Evolutionary conservation across 2,329 filamentous ascomycete genomes (phyloP).

Genomic region (Didymella arachidicola): DNA sequence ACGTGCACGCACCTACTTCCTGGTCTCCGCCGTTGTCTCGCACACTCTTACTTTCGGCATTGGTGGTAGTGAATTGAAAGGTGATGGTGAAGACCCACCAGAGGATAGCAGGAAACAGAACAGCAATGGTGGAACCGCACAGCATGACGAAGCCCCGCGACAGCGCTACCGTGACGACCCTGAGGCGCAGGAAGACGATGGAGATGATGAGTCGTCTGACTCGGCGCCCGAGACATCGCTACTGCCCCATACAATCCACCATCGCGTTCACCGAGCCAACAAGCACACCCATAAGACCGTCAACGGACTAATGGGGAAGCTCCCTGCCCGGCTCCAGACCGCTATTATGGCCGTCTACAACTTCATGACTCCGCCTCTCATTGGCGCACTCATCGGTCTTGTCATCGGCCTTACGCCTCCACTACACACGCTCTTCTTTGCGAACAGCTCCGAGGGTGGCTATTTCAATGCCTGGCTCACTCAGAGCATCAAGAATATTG

Average conservation of each 20-base stretch:
- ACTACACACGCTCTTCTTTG: constrained; percentile 70
- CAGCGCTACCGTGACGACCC: constrained; percentile 21
- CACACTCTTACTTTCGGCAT: constrained; percentile 71
- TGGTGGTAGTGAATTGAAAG: constrained; percentile 66
- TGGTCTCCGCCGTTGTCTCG: constrained; percentile 70
- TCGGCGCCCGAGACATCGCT: constrained; percentile 57
- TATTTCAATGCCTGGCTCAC: constrained; percentile 73
- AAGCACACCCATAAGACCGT: constrained; percentile 42
- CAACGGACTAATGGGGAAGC: constrained; percentile 18
- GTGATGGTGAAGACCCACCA: constrained; percentile 49
- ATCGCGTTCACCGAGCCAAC: constrained; percentile 45
- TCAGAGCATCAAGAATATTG: constrained; percentile 66
- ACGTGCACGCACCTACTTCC: constrained; percentile 70
- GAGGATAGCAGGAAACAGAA: constrained; percentile 38
- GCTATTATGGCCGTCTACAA: constrained; percentile 54
- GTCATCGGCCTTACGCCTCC: constrained; percentile 67
- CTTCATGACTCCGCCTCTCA: constrained; percentile 68
- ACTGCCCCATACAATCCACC: constrained; percentile 53
- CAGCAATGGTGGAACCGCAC: constrained; percentile 6
- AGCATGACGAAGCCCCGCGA: not conserved
- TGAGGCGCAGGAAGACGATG: constrained; percentile 31
- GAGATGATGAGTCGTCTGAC: constrained; percentile 34
- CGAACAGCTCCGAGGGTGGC: constrained; percentile 63
- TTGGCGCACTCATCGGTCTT: constrained; percentile 67
- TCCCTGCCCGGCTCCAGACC: constrained; percentile 51